phyloP scores from a whole-genome alignment of 2,329 filamentous ascomycete genomes.

The Cercospora beticola region DNA sequence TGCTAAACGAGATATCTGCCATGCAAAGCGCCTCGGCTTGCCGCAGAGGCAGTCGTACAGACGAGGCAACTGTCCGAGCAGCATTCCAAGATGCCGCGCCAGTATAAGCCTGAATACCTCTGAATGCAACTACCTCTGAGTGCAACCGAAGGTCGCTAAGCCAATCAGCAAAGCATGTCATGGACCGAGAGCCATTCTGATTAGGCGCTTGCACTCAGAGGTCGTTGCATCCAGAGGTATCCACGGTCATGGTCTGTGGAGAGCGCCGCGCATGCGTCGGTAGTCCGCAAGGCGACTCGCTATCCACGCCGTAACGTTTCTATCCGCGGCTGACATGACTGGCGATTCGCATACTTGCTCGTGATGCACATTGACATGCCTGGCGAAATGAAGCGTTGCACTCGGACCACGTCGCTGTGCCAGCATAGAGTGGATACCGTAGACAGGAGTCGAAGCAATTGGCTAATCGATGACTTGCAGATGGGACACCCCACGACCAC shows the following conservation, averaged over 20 bases:
- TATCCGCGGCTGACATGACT: background rate
- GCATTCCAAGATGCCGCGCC: background rate
- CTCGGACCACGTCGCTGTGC: background rate
- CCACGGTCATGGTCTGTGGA: background rate
- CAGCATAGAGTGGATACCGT: background rate
- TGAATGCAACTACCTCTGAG: too few species aligned
- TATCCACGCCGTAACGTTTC: background rate
- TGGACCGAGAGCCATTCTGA: too few species aligned
- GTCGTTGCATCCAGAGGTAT: too few species aligned
- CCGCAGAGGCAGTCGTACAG: background rate
- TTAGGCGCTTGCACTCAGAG: too few species aligned
- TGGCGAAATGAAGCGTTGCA: background rate
- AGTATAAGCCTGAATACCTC: background rate
- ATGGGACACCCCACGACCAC: background rate
- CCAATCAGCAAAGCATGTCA: too few species aligned
- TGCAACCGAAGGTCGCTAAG: too few species aligned
- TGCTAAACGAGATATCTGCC: background rate
- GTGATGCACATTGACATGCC: background rate
- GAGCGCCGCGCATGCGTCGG: background rate
- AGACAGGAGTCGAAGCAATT: background rate
- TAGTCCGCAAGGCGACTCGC: background rate
- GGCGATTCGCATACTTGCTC: background rate
- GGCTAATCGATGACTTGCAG: background rate
- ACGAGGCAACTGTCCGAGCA: background rate
- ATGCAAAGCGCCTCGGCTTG: background rate